phyloP scores from a whole-genome alignment of 192 early-diverging fungal species.

The Coemansia sp. region DNA sequence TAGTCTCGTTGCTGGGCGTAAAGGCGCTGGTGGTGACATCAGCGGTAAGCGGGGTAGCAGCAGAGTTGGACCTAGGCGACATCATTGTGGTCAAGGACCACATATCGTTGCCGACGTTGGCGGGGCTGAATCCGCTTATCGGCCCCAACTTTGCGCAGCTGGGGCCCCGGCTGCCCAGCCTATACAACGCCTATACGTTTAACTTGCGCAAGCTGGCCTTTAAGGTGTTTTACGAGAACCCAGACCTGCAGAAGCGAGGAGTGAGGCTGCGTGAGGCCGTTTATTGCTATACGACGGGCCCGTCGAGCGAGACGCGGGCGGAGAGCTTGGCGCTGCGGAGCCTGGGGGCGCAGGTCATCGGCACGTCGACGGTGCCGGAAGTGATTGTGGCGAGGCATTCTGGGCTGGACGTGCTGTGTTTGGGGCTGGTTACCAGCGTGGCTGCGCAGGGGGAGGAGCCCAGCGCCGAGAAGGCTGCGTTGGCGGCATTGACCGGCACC shows the following conservation, averaged over 20 bases:
- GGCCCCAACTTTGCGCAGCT: constrained; percentile 80
- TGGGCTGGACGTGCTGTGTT: constrained; percentile 74
- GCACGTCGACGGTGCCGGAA: constrained; percentile 88
- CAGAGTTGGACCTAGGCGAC: constrained; percentile 76
- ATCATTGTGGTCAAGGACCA: constrained; percentile 79
- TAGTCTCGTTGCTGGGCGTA: constrained; percentile 79
- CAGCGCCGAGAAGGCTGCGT: constrained; percentile 34
- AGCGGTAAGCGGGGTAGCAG: constrained; percentile 80
- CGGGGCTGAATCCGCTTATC: constrained; percentile 75
- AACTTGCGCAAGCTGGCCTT: constrained; percentile 71
- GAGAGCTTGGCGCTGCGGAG: constrained; percentile 70
- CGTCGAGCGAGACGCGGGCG: constrained; percentile 86
- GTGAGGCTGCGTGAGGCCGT: constrained; percentile 72
- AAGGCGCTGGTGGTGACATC: constrained; percentile 76
- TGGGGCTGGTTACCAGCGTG: constrained; percentile 77
- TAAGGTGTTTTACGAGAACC: constrained; percentile 23
- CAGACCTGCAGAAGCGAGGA: constrained; percentile 30
- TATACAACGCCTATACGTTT: constrained; percentile 82
- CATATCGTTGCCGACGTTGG: constrained; percentile 70
- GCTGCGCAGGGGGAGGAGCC: constrained; percentile 46
- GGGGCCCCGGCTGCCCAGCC: constrained; percentile 84
- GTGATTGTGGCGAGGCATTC: constrained; percentile 82
- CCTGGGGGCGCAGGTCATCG: constrained; percentile 79
- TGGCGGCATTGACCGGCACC: constrained; percentile 28
- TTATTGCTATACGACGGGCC: constrained; percentile 81